A percentile compares a stretch with the other conserved stretches of the same genome.
Conservation (phyloP, 2,329 filamentous ascomycete genomes). For the Penicillium sp. region DNA sequence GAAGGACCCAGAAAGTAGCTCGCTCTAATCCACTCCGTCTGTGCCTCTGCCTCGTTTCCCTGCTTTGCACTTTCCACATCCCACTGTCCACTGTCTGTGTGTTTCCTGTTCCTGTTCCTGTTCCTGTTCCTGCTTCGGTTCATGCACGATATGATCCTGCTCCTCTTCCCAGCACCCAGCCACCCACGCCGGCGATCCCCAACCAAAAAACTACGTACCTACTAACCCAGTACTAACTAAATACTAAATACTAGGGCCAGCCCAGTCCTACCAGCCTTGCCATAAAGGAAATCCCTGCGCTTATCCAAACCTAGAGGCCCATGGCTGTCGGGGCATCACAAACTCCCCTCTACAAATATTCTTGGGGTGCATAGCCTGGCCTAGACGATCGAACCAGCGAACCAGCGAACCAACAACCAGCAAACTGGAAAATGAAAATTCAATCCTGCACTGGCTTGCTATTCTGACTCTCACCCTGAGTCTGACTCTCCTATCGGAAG, state of each 20-base stretch:
- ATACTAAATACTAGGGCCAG: not conserved
- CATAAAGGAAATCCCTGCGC: not conserved
- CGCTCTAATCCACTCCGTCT: too few species aligned
- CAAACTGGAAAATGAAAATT: not conserved
- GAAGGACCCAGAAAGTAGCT: not conserved
- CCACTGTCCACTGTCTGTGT: too few species aligned
- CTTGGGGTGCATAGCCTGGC: not conserved
- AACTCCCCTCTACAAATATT: too few species aligned
- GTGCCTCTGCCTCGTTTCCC: not conserved
- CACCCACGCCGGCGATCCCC: too few species aligned
- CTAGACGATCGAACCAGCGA: not conserved
- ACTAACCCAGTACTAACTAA: too few species aligned
- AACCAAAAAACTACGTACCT: too few species aligned
- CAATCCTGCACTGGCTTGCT: not conserved
- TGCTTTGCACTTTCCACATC: too few species aligned
- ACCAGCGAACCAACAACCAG: too few species aligned
- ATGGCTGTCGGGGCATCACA: too few species aligned
- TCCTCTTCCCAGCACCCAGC: not conserved
- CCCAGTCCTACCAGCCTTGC: not conserved
- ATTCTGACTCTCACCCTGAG: too few species aligned
- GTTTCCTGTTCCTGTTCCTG: too few species aligned
- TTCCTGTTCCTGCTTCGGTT: slow-evolving; percentile 1
- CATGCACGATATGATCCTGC: not conserved
- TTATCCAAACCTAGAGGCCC: slow-evolving; percentile 4
- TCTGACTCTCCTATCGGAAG: slow-evolving; percentile 23